Percentiles rank a stretch among this genome's conserved stretches.
These are phyloP conservation scores for Pseudogymnoascus sp. DNA, from an alignment of 2,329 filamentous ascomycete species.

Conservation along the genomic window DNA sequence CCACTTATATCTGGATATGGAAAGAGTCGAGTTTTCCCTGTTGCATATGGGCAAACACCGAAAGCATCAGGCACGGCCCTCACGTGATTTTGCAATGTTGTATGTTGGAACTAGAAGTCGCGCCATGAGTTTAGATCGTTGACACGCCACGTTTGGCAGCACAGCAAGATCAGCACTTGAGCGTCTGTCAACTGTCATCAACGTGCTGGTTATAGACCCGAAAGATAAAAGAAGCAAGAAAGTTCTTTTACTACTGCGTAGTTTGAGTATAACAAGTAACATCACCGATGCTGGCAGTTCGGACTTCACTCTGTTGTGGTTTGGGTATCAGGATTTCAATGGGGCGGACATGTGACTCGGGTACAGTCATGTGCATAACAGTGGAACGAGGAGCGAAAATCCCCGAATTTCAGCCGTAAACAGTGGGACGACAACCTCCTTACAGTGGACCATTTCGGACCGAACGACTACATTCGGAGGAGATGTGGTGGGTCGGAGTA, in stretches of 20 bases:
- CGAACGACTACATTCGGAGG: slow-evolving; percentile 1
- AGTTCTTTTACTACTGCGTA: neutral
- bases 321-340: neutral
- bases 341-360: slow-evolving; percentile 4
- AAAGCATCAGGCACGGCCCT: neutral
- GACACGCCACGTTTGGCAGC: neutral
- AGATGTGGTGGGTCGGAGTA: neutral
- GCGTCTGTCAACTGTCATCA: slow-evolving; percentile 2
- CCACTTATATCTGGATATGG: neutral
- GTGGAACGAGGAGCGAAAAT: neutral
- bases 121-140: neutral
- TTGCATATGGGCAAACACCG: neutral
- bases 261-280: neutral
- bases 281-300: neutral
- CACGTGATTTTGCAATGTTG: neutral
- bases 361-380: neutral
- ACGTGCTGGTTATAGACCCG: neutral
- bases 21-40: neutral
- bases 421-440: neutral
- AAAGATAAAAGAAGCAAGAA: neutral
- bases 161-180: neutral
- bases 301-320: neutral
- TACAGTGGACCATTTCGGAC: slow-evolving; percentile 3
- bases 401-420: neutral
- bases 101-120: neutral